Base-by-base conservation (phyloP, 768 basidiomycete species). In the Tylopilus balloui region DNA sequence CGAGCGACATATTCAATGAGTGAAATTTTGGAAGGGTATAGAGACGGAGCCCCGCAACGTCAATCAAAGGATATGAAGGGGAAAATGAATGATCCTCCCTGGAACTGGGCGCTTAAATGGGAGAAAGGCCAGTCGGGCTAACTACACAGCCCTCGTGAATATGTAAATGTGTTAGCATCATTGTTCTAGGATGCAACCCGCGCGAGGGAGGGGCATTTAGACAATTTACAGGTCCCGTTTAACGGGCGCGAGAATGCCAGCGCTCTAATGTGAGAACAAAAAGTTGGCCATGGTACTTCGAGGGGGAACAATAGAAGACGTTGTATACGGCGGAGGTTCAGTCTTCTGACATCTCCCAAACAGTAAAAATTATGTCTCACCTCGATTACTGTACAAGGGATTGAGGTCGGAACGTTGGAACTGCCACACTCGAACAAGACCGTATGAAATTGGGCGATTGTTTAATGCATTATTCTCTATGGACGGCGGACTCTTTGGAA, bases 11-110 rank as follows among this genome's bases (percentile, higher is more conserved):
- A 48, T 58, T 6, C 48, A 47, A 40, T 1, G 20, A 42, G n/a
- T 17, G 42, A 42, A 34, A 28, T 29, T 39, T 49, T n/a, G n/a
- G 55, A 50, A 50, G 61, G 43, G 60, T 57, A 59, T 58, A 59
- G 42, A 63, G 71, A 72, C 73, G 74, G 68, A 68, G 75, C 50
- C 73, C 75, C 47, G 75, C 75, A 71, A 75, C 73, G 74, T 68
- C 66, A 47, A 54, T 56, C 48, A 44, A 56, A 46, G 42, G 45
- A 50, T 53, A 53, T 37, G 42, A 53, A 52, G 40, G 38, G 32
- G 39, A 28, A 32, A 50, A 55, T 53, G 35, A 39, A 53, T 34
- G 34, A 35, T 13, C 29, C 19, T 38, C 19, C 27, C 17, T 36
- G 17, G 35, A 32, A 37, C 32, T 17, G 13, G 23, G 36, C 32